Evolutionary conservation across 495 filamentous ascomycete species (phyloP), one percentile per base, ranked within the genome.

Genomic region (Penicillium chermesinum): DNA sequence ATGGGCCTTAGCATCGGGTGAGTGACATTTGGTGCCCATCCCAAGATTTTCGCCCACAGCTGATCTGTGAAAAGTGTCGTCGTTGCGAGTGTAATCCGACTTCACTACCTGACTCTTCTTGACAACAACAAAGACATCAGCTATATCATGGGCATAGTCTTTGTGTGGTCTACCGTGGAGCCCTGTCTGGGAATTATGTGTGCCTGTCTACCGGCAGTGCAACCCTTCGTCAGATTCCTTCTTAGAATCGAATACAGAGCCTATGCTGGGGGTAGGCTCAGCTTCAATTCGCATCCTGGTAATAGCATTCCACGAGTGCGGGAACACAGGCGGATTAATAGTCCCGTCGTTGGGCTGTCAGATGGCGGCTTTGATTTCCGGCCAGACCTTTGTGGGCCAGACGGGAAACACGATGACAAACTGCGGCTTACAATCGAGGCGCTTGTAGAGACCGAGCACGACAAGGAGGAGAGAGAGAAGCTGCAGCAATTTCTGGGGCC

Each of bases 111-210:
- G 7, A 67, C 63, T 9, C 52, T 39, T 14, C 49, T 61, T 15
- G 41, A 55, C 2, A 19, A 35, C 10, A 58, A 58, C n/a, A 17
- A 52, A 2, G 70, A 75, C 44, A 54, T 69, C 2, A 63, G 66
- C 14, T 69, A 61, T 41, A 58, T 61, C 16, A 63, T 64, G 22
- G 57, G 62, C 30, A 46, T 62, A n/a, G 59, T 74, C 8, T 69
- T 65, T 16, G 64, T 75, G 16, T 72, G 77, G 59, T 78, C 77
- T 10, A 65, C 61, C 0, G 60, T 75, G 14, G 72, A 75, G 27
- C 51, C 66, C 25, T 68, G 66, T 46, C 57, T 69, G 18, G 72
- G 63, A 30, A 71, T 75, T 16, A 58, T 71, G 25, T 68, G 65
- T 39, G 72, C 70, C 12, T 70, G 64, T 42, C 55, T 70, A 22